phyloP scores from a whole-genome alignment of 768 basidiomycete genomes.

The Russula emetica region DNA sequence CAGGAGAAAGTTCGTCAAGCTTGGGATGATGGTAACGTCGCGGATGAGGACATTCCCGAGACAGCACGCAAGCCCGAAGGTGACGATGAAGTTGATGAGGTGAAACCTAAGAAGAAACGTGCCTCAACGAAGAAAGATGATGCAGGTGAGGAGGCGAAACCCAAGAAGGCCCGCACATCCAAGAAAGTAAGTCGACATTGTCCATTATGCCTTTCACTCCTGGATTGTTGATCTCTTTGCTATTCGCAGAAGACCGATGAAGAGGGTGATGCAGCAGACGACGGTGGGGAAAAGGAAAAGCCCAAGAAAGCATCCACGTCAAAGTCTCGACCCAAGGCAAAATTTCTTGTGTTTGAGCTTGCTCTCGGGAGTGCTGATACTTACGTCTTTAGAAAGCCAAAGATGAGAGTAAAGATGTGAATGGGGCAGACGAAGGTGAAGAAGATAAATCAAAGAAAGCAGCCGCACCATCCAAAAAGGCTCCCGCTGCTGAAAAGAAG shows the following conservation, averaged over 20 bases:
- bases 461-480: conserved; percentile 29
- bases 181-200: conserved; percentile 26
- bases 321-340: conserved; percentile 22
- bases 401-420: conserved; percentile 48
- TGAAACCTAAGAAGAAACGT: conserved; percentile 31
- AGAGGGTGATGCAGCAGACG: conserved; percentile 42
- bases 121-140: conserved; percentile 32
- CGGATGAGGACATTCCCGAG: conserved; percentile 77
- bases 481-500: conserved; percentile 43
- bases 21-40: conserved; percentile 73
- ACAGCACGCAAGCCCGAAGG: conserved; percentile 55
- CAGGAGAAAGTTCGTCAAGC: conserved; percentile 67
- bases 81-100: conserved; percentile 42
- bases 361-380: not conserved
- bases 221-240: not conserved
- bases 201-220: not conserved
- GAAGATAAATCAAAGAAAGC: conserved; percentile 36
- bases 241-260: conserved; percentile 31
- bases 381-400: conserved; percentile 42
- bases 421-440: conserved; percentile 39
- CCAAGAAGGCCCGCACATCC: conserved; percentile 33
- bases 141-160: conserved; percentile 37
- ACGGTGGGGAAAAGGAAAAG: conserved; percentile 47
- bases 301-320: conserved; percentile 52
- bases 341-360: not conserved